Base-by-base conservation (phyloP, 371 early-diverging fungal genomes). In the Mycotypha africana region DNA sequence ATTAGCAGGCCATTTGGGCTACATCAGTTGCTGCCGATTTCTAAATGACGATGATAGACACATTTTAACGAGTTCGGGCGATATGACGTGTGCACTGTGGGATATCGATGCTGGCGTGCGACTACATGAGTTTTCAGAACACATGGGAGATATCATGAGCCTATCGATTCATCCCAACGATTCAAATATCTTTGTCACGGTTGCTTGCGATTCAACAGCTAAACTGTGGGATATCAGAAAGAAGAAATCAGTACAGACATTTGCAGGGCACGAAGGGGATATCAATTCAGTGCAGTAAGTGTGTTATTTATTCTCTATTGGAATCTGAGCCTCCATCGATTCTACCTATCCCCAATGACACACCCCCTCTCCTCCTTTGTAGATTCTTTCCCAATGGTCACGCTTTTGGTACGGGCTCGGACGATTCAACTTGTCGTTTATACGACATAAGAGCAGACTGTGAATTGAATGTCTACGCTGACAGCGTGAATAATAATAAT, bases 21-120 rank as follows among this genome's bases (percentile, higher is more conserved):
- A 97, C 59, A 74, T 98, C 17, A 90, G 92, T 36, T 95, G 95
- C 75, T 95, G 96, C 74, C 79, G 98, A 19, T 98, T 98, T 68
- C 68, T 97, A 42, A n/a, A n/a, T n/a, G 8, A 8, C 12, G 83
- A 82, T 38, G 98, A 98, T 66, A 81, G 93, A 25, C 93, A 90
- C 60, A 96, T 98, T 42, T 65, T 98, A 53, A 94, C 97, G 1
- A 71, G 81, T 14, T 92, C 92, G 30, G 98, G 98, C 25, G 98
- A 98, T 66, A 98, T 93, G 91, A 85, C 91, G 47, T 96, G 97
- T 64, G 91, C 95, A 80, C 83, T 98, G 23, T 98, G 98, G 98
- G 98, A 98, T 69, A 89, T 98, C 56, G 97, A 96, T 69, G 92
- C 95, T 1, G 95, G 95, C 35, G 83, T 91, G 59, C 93, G 93